Evolutionary conservation across 2,329 filamentous ascomycete species (phyloP).

Genomic region (Xylariaceae sp.): DNA sequence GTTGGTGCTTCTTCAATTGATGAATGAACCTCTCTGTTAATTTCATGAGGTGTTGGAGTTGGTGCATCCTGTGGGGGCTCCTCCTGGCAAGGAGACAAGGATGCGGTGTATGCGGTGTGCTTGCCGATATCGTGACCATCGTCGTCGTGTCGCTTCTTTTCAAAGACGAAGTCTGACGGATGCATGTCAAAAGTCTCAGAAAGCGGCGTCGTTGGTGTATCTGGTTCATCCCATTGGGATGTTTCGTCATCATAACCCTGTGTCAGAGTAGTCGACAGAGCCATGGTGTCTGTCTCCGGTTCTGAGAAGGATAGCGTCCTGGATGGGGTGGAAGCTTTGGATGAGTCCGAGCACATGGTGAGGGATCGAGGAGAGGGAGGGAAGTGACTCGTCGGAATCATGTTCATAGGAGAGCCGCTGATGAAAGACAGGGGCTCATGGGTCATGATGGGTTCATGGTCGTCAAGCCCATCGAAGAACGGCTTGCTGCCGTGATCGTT

Average conservation of each 20-base stretch:
- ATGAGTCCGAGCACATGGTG: constrained; percentile 41
- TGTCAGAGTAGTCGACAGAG: constrained; percentile 29
- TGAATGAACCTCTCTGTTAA: constrained; percentile 25
- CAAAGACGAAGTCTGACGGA: constrained; percentile 29
- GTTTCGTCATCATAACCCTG: constrained; percentile 38
- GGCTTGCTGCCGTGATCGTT: constrained; percentile 28
- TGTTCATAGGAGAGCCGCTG: constrained; percentile 11
- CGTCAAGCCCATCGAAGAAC: constrained; percentile 39
- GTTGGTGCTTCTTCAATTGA: constrained; percentile 1
- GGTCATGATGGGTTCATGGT: constrained; percentile 36
- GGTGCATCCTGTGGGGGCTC: constrained; percentile 29
- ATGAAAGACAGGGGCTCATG: constrained; percentile 39
- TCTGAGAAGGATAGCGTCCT: constrained; percentile 49
- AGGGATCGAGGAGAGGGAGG: constrained; percentile 46
- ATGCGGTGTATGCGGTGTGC: constrained; percentile 15
- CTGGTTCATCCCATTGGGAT: constrained; percentile 41
- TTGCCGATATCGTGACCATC: constrained; percentile 5
- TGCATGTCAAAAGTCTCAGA: constrained; percentile 41
- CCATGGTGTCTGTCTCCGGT: constrained; percentile 40
- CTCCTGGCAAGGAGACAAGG: constrained; percentile 4
- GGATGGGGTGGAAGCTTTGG: constrained; percentile 38
- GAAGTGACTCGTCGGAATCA: constrained; percentile 30
- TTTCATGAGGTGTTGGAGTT: constrained; percentile 38
- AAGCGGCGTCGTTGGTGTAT: constrained; percentile 39
- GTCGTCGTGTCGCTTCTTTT: constrained; percentile 10